Percentiles rank a stretch among this genome's conserved stretches.
Conservation (phyloP, 2,329 filamentous ascomycete species). For the Aphanocladium album region DNA sequence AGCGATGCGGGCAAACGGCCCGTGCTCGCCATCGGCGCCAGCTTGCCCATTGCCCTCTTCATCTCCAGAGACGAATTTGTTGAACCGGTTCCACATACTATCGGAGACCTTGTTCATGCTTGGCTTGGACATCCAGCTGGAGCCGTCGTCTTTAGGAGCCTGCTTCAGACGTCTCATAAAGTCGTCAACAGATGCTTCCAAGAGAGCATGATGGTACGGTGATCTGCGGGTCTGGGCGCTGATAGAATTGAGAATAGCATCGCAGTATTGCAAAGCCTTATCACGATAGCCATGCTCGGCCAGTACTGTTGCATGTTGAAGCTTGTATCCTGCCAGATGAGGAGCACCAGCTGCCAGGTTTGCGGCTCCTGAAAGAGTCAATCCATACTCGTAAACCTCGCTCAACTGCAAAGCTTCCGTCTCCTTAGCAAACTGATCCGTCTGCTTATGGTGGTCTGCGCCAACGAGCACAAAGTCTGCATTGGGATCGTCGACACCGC, state of each 20-base stretch:
- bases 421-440: constrained; percentile 70
- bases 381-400: constrained; percentile 89
- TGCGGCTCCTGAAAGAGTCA: constrained; percentile 59
- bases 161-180: constrained; percentile 77
- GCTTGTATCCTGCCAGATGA: constrained; percentile 85
- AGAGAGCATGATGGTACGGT: constrained; percentile 73
- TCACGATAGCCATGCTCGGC: constrained; percentile 77
- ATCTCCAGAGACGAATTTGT: constrained; percentile 91
- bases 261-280: constrained; percentile 88
- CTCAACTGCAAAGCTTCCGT: constrained; percentile 87
- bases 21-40: constrained; percentile 56
- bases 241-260: constrained; percentile 70
- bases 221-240: constrained; percentile 78
- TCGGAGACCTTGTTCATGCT: constrained; percentile 95
- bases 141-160: constrained; percentile 73
- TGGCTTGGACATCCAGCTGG: constrained; percentile 89
- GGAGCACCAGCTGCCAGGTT: constrained; percentile 57
- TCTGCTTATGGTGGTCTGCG: constrained; percentile 69
- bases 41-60: constrained; percentile 63
- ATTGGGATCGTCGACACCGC: constrained; percentile 75
- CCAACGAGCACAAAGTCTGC: constrained; percentile 80
- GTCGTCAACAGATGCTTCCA: constrained; percentile 77
- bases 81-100: constrained; percentile 87
- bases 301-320: constrained; percentile 78
- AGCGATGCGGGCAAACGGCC: constrained; percentile 78